Base-by-base conservation (phyloP, 176 grass and related monocot genomes). In the Themeda triandra region DNA sequence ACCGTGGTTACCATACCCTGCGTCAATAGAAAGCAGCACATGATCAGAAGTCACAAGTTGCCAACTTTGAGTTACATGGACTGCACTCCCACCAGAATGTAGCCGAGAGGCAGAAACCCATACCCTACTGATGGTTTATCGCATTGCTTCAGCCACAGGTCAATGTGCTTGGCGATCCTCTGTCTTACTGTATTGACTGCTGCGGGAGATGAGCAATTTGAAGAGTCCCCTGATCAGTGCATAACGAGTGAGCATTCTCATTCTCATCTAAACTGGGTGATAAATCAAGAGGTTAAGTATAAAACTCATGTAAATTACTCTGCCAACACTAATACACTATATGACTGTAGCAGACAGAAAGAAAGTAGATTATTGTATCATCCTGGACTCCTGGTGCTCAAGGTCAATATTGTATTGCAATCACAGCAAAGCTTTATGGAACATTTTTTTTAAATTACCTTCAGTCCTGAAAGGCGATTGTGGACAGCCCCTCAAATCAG, bases 401-500 rank as follows among this genome's bases (percentile, higher is more conserved):
- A 48, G 18, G 66, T 58, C 23, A 79, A 25, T 48, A 46, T 59
- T 59, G 9, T 59, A 65, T 6, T 39, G 17, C 12, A 37, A 53
- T 15, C 17, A 4, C 6, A 79, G 8, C 4, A 68, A 27, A 27
- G 10, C 31, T 87, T 46, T 80, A 58, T 15, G 25, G 15, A 71
- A 48, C 19, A 7, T 72, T 66, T 46, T 69, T 10, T 41, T 66
- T 21, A 45, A 15, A 19, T 4, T 91, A 99, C 96, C 96, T 99
- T 96, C 78, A 59, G 88, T 91, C 49, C 79, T 88, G 58, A 91
- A 92, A 85, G 96, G 96, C 73, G 32, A 64, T 48, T 96, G 96
- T 41, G 91, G 96, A 79, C 96, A 96, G 36, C 96, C 96, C 90
- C 93, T 96, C 75, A 99, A 74, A 87, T 99, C 96, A 79, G 89